These are phyloP conservation scores for Pseudonitzschia multistriata DNA, from an alignment of 108 stramenopile species.

Conservation along the genomic window DNA sequence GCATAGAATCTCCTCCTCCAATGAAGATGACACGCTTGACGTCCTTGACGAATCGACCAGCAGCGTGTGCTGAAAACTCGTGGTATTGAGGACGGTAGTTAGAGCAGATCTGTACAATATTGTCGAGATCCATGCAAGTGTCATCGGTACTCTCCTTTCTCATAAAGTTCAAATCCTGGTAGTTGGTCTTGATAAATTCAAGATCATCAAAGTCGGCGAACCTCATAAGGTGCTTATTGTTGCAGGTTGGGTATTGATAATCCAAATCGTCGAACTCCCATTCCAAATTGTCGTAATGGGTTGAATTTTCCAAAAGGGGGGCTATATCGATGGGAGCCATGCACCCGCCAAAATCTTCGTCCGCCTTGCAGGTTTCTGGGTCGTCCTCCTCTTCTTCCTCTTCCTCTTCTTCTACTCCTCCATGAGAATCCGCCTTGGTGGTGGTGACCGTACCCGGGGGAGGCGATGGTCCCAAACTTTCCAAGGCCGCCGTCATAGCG, in stretches of 20 bases:
- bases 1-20: constrained; percentile 89
- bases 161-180: constrained; percentile 34
- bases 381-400: constrained; percentile 9
- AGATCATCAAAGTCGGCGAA: constrained; percentile 13
- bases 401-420: not conserved
- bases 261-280: constrained; percentile 29
- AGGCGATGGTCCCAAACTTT: constrained; percentile 9
- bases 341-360: constrained; percentile 16
- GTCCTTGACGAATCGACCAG: constrained; percentile 54
- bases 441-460: constrained; percentile 1
- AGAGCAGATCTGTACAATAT: constrained; percentile 62
- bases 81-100: constrained; percentile 71
- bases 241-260: constrained; percentile 16
- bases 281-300: constrained; percentile 26
- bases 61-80: constrained; percentile 56
- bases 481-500: constrained; percentile 29
- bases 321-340: constrained; percentile 8
- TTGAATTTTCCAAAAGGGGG: not conserved
- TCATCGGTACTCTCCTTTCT: constrained; percentile 24
- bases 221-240: constrained; percentile 5
- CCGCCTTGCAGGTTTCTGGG: constrained; percentile 9
- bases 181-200: constrained; percentile 28
- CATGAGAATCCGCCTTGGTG: constrained; percentile 12
- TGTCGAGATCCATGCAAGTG: constrained; percentile 63
- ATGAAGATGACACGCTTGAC: constrained; percentile 62